phyloP scores from a whole-genome alignment of 257 asterid species.

The Capsicum pubescens region DNA sequence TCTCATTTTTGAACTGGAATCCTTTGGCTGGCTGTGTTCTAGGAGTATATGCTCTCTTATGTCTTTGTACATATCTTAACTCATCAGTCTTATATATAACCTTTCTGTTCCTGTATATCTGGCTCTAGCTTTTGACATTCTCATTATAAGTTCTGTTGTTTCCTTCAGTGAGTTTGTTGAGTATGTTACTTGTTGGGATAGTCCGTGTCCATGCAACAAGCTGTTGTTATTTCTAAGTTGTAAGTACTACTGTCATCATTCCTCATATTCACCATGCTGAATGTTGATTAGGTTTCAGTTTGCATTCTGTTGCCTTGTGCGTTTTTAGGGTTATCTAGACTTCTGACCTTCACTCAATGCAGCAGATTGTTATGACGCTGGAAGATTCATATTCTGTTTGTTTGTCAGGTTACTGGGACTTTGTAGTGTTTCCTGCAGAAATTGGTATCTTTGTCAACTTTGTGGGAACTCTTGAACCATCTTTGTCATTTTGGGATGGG shows the following conservation, averaged over 20 bases:
- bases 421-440: slow-evolving; percentile 34
- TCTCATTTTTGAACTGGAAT: not conserved
- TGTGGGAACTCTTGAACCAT: slow-evolving; percentile 20
- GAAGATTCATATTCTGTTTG: not conserved
- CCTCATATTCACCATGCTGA: not conserved
- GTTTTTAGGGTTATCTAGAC: not conserved
- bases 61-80: not conserved
- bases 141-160: not conserved
- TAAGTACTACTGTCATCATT: not conserved
- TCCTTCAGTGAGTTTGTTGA: slow-evolving; percentile 23
- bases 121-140: not conserved
- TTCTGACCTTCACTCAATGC: not conserved
- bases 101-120: not conserved
- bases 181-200: slow-evolving; percentile 1
- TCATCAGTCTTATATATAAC: not conserved
- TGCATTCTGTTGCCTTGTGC: not conserved
- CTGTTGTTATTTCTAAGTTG: not conserved
- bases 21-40: not conserved
- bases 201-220: not conserved
- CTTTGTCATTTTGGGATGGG: slow-evolving; percentile 57
- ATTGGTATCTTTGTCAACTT: not conserved
- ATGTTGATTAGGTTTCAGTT: not conserved
- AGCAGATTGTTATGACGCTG: not conserved
- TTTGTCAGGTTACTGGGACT: slow-evolving; percentile 18
- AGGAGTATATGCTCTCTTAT: not conserved